Base-by-base conservation (phyloP, 2,329 filamentous ascomycete genomes). In the Rosellinia necatrix region DNA sequence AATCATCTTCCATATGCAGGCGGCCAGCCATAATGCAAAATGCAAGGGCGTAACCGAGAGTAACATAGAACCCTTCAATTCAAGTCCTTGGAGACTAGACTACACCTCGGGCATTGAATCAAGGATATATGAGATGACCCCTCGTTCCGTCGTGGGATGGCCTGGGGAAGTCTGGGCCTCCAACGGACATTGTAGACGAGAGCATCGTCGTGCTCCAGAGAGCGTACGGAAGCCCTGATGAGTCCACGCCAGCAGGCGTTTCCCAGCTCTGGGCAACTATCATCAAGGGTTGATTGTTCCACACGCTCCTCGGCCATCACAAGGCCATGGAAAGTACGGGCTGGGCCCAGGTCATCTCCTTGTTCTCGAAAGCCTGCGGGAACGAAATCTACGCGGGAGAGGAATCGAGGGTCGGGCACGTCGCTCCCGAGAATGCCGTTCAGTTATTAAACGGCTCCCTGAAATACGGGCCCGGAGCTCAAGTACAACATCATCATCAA, bases 261-360 rank as follows among this genome's bases (percentile, higher is more conserved):
- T 70, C 80, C 49, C 61, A 74, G 4, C 56, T 78, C 2, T 78
- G 80, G 61, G 70, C 69, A 8, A 79, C 71, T 53, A 75, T 78
- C 61, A 72, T 80, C 49, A 56, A 59, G 9, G 76, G 72, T 5
- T 78, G 77, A 1, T 56, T 81, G 0, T 50, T 81, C 8, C 68
- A 81, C 12, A 76, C 74, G 22, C 66, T 79, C 44, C 69, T 70
- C 41, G 69, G 69, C 30, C 73, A 78, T 38, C 78, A 81, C 58
- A 70, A 74, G 19, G 64, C 69, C 3, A 76, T 77, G 70, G 79
- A 81, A 58, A 75, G 75, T 64, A 71, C 70, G 13, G 78, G 76
- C 4, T 71, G 75, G 59, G 74, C 69, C 7, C 68, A 74, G n/a
- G 58, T 77, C 15, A 77, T 80, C 40, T 52, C 65, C 22, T 70